Base-by-base conservation (phyloP, 1,139 yeast genomes). In the Saccharomycopsis hybrid region DNA sequence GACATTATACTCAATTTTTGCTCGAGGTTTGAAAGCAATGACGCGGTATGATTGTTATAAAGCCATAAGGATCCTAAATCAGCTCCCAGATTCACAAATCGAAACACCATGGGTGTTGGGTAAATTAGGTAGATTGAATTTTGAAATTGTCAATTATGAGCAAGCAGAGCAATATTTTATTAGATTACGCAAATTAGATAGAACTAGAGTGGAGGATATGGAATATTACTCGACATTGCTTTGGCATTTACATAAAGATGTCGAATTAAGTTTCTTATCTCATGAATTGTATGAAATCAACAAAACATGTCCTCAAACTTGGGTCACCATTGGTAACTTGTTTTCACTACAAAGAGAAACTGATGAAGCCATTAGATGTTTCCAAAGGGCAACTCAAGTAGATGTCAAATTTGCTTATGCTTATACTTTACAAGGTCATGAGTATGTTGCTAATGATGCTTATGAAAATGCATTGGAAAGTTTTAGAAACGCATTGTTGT, bases 391-490 rank as follows among this genome's bases (percentile, higher is more conserved):
- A 1, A 77, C 81, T 2, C 79, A 79, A 54, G 63, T 85, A 24
- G 82, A 86, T 60, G 80, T 81, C n/a, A 71, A 69, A 29, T 86
- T 87, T 63, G 82, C 94, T 0, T 92, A 92, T 63, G 96, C 96
- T 1, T 85, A 87, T 62, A 90, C 97, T 0, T 72, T 94, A 52
- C 89, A 86, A 67, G 99, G 97, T 0, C 98, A 94, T 65, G 99
- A 94, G 66, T 81, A 78, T 61, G 81, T 88, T 41, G 78, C 92
- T 4, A 87, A 80, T 60, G 98, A 94, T 66, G 89, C 95, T 46
- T 87, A 84, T 66, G 97, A 90, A 62, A 79, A 82, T 66, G 97
- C 98, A 0, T 76, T 86, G 56, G 88, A 84, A 54, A 80, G 87
- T 56, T 94, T 89, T 72, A 69, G 97, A 40, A 72, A 76, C 55